A percentile compares a stretch with the other conserved stretches of the same genome.
These are phyloP conservation scores for Monosporascus sp. DNA, from an alignment of 2,329 filamentous ascomycete genomes.

Conservation along the genomic window DNA sequence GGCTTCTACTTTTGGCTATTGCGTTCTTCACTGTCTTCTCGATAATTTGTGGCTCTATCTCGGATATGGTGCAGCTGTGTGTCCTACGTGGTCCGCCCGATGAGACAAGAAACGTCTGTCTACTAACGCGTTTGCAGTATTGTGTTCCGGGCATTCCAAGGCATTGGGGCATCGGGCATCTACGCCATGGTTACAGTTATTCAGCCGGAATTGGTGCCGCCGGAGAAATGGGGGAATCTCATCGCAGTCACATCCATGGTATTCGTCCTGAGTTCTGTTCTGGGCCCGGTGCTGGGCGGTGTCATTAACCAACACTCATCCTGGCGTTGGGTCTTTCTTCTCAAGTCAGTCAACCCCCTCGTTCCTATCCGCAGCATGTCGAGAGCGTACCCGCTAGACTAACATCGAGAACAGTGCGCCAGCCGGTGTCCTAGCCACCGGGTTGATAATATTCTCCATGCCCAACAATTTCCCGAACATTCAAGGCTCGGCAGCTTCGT, in stretches of 20 bases:
- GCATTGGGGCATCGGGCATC: constrained; percentile 42
- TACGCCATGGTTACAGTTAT: constrained; percentile 37
- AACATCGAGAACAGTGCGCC: constrained; percentile 23
- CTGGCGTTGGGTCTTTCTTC: constrained; percentile 43
- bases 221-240: constrained; percentile 26
- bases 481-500: constrained; percentile 4
- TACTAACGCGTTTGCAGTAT: constrained; percentile 18
- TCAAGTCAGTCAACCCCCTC: constrained; percentile 32
- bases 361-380: too few species aligned
- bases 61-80: constrained; percentile 27
- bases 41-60: constrained; percentile 32
- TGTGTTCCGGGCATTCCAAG: constrained; percentile 34
- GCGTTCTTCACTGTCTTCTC: constrained; percentile 36
- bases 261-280: constrained; percentile 34
- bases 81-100: background rate
- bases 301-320: constrained; percentile 32
- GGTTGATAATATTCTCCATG: constrained; percentile 20
- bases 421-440: constrained; percentile 20
- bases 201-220: constrained; percentile 30
- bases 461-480: constrained; percentile 24
- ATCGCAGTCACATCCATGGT: constrained; percentile 32
- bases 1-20: constrained; percentile 30
- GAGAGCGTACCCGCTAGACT: background rate
- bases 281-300: constrained; percentile 40
- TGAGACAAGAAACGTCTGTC: background rate